Evolutionary conservation across 257 asterid genomes (phyloP), one percentile per base, ranked within the genome.

Genomic region (Solanum rostratum): DNA sequence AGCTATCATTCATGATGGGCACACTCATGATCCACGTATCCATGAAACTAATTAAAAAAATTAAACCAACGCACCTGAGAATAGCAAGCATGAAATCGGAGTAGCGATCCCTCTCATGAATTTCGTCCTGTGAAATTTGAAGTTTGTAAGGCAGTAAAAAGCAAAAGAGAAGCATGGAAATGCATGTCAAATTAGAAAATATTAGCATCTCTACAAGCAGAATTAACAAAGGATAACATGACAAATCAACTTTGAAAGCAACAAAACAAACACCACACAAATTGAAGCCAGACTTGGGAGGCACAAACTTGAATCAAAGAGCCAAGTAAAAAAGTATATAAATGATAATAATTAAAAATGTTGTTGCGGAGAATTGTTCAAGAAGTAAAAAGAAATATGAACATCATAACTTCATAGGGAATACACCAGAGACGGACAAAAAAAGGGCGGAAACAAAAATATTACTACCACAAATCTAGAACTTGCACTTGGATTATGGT

Each of bases 41-140:
- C 30, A 46, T 46, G 60, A 46, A 81, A 63, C 62, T 65, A 73
- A 53, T 86, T 66, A 79, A 76, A 81, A 29, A 81, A 70, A 84
- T 53, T 39, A 53, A 63, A 84, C 80, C 85, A 81, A 86, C 80
- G 88, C 86, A 97, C 99, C 99, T 97, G 92, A 97, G 87, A 87
- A 97, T 91, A 90, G 99, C 93, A 85, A 96, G 97, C 97, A 95
- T 95, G 91, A 96, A 89, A 90, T 97, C 99, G 19, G 99, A 93
- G 90, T 88, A 95, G 85, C 98, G 96, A 79, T 97, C 99, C 90
- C 99, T 92, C 90, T 97, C 99, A 85, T 97, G 99, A 91, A 97
- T 95, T 91, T 97, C 99, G 81, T 97, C 99, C 99, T 97, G 86
- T 84, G 87, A 85, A 84, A 70, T 84, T 83, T 79, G 87, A 88